phyloP scores from a whole-genome alignment of 2,329 filamentous ascomycete species.

The Geosmithia putterillii region DNA sequence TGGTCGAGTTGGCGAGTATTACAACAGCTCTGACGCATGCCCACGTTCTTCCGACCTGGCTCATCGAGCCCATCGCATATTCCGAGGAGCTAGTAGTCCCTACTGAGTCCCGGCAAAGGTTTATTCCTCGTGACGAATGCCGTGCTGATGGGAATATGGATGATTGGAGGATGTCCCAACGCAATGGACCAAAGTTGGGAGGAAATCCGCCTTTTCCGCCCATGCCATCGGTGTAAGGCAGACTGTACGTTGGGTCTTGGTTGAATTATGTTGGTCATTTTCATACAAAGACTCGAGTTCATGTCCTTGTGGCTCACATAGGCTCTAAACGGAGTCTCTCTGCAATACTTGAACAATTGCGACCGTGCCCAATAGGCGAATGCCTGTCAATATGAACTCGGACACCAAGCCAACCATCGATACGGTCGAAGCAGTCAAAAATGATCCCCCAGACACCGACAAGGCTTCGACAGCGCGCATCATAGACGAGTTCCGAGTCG shows the following conservation, averaged over 20 bases:
- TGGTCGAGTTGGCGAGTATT: too few species aligned
- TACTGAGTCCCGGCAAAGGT: too few species aligned
- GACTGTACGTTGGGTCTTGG: too few species aligned
- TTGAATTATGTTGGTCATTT: not conserved
- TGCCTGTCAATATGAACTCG: not conserved
- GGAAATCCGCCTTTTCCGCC: not conserved
- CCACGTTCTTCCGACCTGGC: too few species aligned
- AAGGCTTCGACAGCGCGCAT: slow-evolving; percentile 8
- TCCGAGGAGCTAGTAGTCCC: too few species aligned
- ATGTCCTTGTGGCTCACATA: not conserved
- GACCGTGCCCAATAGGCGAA: not conserved
- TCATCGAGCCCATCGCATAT: too few species aligned
- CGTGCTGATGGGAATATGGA: not conserved
- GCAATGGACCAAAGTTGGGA: not conserved
- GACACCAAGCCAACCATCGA: slow-evolving; percentile 3
- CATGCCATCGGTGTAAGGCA: too few species aligned
- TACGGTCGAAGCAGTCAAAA: slow-evolving; percentile 1
- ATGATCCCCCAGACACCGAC: slow-evolving; percentile 3
- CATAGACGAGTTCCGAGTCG: slow-evolving; percentile 15
- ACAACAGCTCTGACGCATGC: too few species aligned
- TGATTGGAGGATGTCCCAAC: not conserved
- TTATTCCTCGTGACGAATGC: not conserved
- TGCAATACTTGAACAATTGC: not conserved
- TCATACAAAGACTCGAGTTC: not conserved
- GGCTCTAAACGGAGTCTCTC: not conserved